Base-by-base conservation (phyloP, 1,284 basidiomycete genomes). In the Fistulina hepatica region DNA sequence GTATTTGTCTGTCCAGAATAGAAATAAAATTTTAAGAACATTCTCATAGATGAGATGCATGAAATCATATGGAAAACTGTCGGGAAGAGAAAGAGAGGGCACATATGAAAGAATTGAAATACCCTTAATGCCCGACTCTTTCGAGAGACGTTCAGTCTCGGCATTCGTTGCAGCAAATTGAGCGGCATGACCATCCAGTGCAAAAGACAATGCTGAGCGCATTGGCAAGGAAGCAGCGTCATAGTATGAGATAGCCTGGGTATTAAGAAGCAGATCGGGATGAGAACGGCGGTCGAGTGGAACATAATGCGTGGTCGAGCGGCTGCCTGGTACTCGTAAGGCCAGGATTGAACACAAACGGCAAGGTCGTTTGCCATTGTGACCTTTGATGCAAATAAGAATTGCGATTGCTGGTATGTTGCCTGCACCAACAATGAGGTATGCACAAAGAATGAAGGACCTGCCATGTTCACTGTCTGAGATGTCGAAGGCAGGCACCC, bases 321-420 rank as follows among this genome's bases (percentile, higher is more conserved):
- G 32, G 32, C 34, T 27, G 7, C 24, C 30, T 1, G 23, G 39
- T 21, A 25, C 25, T 11, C 36, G 40, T 5, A 46, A 13, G 19
- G 34, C 43, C 3, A 13, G n/a, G 25, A 46, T 46, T 13, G 22
- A 27, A 40, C 50, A 52, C 9, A 41, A 39, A 11, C 44, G 48
- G 36, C 50, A 52, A 7, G 50, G 46, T 8, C 22, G 17, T n/a
- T 28, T 17, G n/a, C 44, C 49, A 33, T 49, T 52, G 9, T 38
- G 43, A 3, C 51, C 51, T 33, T 50, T 50, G 44, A 51, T 46
- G 11, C 40, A 13, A 42, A 49, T 46, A 2, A 51, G 39, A 40
- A 47, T 49, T 16, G 48, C 47, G 15, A 52, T 44, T 1, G 50
- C 51, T 9, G 43, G 51, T 34, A 52, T 47, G 34, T 53, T 47